phyloP scores from a whole-genome alignment of 2,329 filamentous ascomycete genomes.

The Thielaviopsis musarum region DNA sequence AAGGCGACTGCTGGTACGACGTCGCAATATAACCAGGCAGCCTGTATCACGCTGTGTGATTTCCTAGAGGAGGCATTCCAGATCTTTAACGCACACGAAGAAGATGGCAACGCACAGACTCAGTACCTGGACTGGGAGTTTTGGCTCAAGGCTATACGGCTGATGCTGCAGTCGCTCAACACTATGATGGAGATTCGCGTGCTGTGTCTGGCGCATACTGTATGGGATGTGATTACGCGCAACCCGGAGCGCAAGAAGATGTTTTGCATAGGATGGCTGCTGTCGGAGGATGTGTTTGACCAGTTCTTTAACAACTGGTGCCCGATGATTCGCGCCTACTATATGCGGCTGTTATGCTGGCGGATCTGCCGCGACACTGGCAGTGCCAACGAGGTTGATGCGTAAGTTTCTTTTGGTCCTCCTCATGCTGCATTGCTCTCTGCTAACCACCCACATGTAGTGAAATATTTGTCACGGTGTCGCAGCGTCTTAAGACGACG shows the following conservation, averaged over 20 bases:
- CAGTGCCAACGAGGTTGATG: constrained; percentile 44
- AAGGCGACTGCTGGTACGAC: constrained; percentile 59
- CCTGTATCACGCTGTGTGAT: constrained; percentile 81
- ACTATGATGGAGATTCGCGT: constrained; percentile 79
- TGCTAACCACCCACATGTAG: constrained; percentile 25
- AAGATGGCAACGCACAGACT: constrained; percentile 21
- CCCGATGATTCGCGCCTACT: constrained; percentile 87
- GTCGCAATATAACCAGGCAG: constrained; percentile 64
- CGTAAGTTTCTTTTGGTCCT: constrained; percentile 33
- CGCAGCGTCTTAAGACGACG: constrained; percentile 48
- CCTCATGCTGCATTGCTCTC: background rate
- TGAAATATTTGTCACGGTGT: constrained; percentile 51
- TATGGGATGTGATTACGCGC: constrained; percentile 57
- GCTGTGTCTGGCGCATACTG: constrained; percentile 62
- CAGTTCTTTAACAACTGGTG: constrained; percentile 87
- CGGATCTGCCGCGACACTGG: constrained; percentile 64
- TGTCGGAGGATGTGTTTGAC: constrained; percentile 60
- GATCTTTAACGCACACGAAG: constrained; percentile 36
- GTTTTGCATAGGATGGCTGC: constrained; percentile 58
- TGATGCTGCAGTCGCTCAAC: constrained; percentile 69
- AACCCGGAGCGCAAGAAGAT: constrained; percentile 50
- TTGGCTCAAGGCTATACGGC: constrained; percentile 66
- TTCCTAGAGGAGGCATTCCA: constrained; percentile 69
- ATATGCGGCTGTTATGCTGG: constrained; percentile 82
- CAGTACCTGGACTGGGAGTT: constrained; percentile 61